phyloP scores from a whole-genome alignment of 306 rosid genomes.

The Adenanthera pavonina region DNA sequence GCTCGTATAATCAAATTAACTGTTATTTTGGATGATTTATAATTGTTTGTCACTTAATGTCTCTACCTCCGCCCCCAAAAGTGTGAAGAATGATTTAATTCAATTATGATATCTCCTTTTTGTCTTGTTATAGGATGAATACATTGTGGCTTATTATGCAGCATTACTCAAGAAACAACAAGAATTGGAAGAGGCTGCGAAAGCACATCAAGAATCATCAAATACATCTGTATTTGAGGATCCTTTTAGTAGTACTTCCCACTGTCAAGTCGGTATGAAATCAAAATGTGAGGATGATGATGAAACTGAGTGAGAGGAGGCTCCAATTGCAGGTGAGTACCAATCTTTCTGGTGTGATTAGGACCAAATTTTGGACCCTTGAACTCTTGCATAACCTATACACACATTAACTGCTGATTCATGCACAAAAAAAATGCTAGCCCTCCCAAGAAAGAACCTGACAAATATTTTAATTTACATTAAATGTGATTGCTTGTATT shows the following conservation, averaged over 20 bases:
- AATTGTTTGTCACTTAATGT: not conserved
- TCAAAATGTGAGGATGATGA: conserved; percentile 65
- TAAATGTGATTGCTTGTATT: not conserved
- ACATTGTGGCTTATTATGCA: conserved; percentile 71
- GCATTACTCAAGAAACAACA: conserved; percentile 66
- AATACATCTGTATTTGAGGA: conserved; percentile 31
- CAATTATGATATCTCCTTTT: not conserved
- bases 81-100: not conserved
- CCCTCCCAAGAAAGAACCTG: not conserved
- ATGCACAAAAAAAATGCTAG: not conserved
- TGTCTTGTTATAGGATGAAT: conserved; percentile 63
- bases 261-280: conserved; percentile 73
- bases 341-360: not conserved
- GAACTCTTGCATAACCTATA: conserved; percentile 38
- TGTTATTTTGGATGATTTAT: conserved; percentile 18
- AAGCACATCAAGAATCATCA: conserved; percentile 41
- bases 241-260: conserved; percentile 38
- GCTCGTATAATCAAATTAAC: conserved; percentile 38
- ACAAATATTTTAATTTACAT: not conserved
- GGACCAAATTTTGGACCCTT: not conserved
- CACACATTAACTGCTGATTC: not conserved
- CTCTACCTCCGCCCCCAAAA: not conserved
- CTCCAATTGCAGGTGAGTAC: conserved; percentile 62
- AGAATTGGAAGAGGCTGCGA: conserved; percentile 60
- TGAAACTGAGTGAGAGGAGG: conserved; percentile 71